Base-by-base conservation (phyloP, 177 flowering plant species). In the Vitis hybrid region DNA sequence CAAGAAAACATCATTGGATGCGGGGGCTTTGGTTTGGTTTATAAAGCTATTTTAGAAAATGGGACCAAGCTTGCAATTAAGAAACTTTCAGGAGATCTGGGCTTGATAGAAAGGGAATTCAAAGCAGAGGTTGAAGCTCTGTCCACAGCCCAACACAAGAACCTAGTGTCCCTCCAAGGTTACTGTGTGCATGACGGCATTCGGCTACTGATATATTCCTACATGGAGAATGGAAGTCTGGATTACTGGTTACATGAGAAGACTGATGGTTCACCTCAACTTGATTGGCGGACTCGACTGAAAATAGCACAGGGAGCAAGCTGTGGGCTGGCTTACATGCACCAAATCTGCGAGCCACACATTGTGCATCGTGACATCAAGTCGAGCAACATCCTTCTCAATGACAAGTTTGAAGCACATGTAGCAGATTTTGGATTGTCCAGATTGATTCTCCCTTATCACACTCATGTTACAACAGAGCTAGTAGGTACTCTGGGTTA, bases 211-310 rank as follows among this genome's bases (percentile, higher is more conserved):
- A 83, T 87, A 56, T 87, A 87, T 57, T 76, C 85, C 49, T 87
- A 65, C 76, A 87, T 87, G 90, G 85, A 87, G 71, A 87, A 87
- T 68, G 88, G 90, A 52, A 87, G 90, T 70, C 70, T 85, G 58
- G 90, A 87, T 69, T 85, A 80, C 77, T 87, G 90, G 90, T 65
- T 87, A 72, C 90, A 87, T 60, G 90, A 87, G 80, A 87, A 83
- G 64, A 52, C 71, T 58, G 88, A 87, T 63, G 88, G 90, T 60
- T 76, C 88, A 62, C 65, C 82, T 21, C 85, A 77, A 51, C 76
- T 87, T 19, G 82, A 78, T 66, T 87, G 90, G 90, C 83, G 83
- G 40, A 79, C 74, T 17, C 69, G 90, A 50, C 70, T 85, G 19
- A 78, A 74, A 65, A 85, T 87, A 54, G 77, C 77, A 1, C 82